Evolutionary conservation across 2,329 filamentous ascomycete species (phyloP), one percentile per base, ranked within the genome.

Genomic region (Nigrospora oryzae): DNA sequence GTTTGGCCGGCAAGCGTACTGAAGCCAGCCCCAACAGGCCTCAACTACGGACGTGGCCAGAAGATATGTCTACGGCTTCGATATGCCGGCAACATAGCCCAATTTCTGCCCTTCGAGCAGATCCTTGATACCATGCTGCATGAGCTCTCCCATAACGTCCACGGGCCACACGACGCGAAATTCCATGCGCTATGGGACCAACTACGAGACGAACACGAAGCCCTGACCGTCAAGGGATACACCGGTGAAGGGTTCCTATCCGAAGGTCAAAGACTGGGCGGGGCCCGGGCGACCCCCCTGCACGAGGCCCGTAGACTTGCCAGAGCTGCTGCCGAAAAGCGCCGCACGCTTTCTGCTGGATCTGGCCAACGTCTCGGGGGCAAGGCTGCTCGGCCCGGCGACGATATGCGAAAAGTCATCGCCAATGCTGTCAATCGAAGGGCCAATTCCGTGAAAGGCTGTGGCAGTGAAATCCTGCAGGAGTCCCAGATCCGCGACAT

Each of bases 111-210:
- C 1, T 67, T 90, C 46, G 89, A 96, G 58, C 72, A 86, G 51
- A 75, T 95, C 8, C 74, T 89, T 37, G 89, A 96, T 63, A 97
- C 91, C 0, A 86, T 97, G 81, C 79, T 97, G 16, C 91, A 97
- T 61, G 91, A 97, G 70, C 77, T 97, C 3, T 83, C 81, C n/a
- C 91, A 97, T 58, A 95, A 86, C 52, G 77, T 89, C 11, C 81
- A 84, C 62, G 89, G 88, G 0, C 86, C 87, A 2, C 91, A 97
- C 61, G 81, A 96, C 58, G 75, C 72, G 39, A 77, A 84, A 33
- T 97, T 97, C 58, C 81, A 95, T 53, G 82, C 82, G 0, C 70
- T 96, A 5, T 95, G 90, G 88, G 84, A 95, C 54, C 84, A 95
- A 59, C 77, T 96, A 5, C 81, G 91, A 16, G 86, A 91, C 46